These are phyloP conservation scores for Pyronema omphalodes DNA, from an alignment of 495 filamentous ascomycete genomes.

Conservation along the genomic window DNA sequence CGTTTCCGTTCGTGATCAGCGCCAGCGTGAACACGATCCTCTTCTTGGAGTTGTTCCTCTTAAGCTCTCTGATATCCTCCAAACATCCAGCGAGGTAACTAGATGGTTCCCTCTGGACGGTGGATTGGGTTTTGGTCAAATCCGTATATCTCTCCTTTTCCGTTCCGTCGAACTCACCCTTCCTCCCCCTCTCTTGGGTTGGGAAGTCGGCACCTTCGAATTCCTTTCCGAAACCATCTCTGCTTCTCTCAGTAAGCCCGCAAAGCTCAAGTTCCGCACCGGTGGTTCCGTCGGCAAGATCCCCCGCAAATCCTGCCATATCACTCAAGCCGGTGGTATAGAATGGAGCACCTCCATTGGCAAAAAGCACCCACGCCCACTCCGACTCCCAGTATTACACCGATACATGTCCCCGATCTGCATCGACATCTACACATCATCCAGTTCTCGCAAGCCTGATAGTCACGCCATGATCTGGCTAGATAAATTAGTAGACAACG, in stretches of 20 bases:
- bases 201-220: constrained; percentile 87
- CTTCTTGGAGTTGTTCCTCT: constrained; percentile 81
- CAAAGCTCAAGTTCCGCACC: constrained; percentile 60
- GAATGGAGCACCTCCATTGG: constrained; percentile 46
- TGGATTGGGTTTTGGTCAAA: constrained; percentile 60
- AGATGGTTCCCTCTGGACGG: constrained; percentile 42
- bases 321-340: constrained; percentile 24
- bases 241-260: constrained; percentile 33
- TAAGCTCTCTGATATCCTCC: constrained; percentile 68
- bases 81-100: constrained; percentile 63
- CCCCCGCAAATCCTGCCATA: constrained; percentile 25
- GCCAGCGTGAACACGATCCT: constrained; percentile 82
- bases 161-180: constrained; percentile 67
- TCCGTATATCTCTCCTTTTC: constrained; percentile 79
- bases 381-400: constrained; percentile 73
- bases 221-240: constrained; percentile 31
- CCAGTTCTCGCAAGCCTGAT: constrained; percentile 45
- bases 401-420: constrained; percentile 76
- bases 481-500: constrained; percentile 62
- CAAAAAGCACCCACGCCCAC: constrained; percentile 28
- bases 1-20: constrained; percentile 67
- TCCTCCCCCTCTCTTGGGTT: constrained; percentile 65
- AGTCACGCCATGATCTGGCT: constrained; percentile 74
- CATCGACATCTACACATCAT: constrained; percentile 46
- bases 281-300: constrained; percentile 67